Evolutionary conservation across 495 filamentous ascomycete genomes (phyloP).

Genomic region (Xylaria bambusicola): DNA sequence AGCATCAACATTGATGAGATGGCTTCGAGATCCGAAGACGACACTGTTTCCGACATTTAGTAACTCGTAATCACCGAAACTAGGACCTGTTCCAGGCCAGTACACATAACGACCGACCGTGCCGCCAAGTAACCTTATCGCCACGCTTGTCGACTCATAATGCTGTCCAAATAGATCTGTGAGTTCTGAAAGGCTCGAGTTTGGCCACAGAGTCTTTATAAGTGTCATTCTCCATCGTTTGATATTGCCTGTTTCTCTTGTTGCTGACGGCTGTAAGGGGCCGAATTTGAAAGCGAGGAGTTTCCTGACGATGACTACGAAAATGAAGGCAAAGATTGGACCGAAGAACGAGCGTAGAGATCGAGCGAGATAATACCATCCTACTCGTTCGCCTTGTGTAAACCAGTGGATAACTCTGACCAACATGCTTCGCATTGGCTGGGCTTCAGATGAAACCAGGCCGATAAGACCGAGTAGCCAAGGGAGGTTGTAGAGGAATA

Average conservation of each 20-base stretch:
- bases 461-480: conserved; percentile 45
- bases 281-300: conserved; percentile 30
- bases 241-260: conserved; percentile 26
- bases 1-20: conserved; percentile 47
- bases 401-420: conserved; percentile 42
- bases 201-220: conserved; percentile 37
- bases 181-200: conserved; percentile 31
- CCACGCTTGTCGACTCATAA: conserved; percentile 47
- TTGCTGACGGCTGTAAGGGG: conserved; percentile 30
- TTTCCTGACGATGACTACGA: conserved; percentile 33
- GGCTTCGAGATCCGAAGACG: conserved; percentile 49
- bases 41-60: conserved; percentile 52
- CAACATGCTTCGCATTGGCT: conserved; percentile 25
- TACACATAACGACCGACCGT: conserved; percentile 48
- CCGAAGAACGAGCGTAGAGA: conserved; percentile 35
- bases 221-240: conserved; percentile 39
- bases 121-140: conserved; percentile 42
- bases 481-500: conserved; percentile 35
- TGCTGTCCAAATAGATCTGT: conserved; percentile 42
- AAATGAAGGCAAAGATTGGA: conserved; percentile 38
- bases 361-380: conserved; percentile 43
- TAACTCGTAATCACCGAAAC: conserved; percentile 46
- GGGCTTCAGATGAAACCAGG: conserved; percentile 33
- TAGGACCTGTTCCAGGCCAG: conserved; percentile 51
- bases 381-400: conserved; percentile 36